These are phyloP conservation scores for Scutellaria minor DNA, from an alignment of 257 asterid genomes.

Conservation along the genomic window DNA sequence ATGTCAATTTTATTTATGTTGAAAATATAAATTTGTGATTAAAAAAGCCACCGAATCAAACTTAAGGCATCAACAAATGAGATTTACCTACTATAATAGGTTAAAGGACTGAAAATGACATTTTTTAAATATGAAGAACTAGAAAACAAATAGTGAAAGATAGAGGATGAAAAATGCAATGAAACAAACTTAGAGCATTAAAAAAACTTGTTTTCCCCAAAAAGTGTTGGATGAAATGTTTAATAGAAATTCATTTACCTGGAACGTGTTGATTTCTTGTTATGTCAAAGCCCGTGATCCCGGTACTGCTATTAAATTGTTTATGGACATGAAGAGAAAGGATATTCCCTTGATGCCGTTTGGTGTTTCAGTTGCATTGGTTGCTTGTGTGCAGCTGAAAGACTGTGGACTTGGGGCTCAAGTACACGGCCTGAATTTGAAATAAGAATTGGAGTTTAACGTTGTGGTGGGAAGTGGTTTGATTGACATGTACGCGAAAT, in stretches of 20 bases:
- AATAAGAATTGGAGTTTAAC: slow-evolving; percentile 45
- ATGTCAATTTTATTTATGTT: too few relatives aligned
- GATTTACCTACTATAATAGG: too few relatives aligned
- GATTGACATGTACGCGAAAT: slow-evolving; percentile 65
- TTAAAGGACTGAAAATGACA: too few relatives aligned
- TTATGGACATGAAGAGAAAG: slow-evolving; percentile 50
- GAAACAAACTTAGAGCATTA: too few relatives aligned
- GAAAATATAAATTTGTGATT: too few relatives aligned
- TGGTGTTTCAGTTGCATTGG: slow-evolving; percentile 52
- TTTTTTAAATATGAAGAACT: too few relatives aligned
- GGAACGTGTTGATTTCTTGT: slow-evolving; percentile 62
- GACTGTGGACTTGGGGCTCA: slow-evolving; percentile 54
- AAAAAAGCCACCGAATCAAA: too few relatives aligned
- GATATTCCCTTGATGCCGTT: slow-evolving; percentile 45
- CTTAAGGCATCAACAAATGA: too few relatives aligned
- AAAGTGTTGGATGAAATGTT: slow-evolving; percentile 64
- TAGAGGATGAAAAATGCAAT: too few relatives aligned
- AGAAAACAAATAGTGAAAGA: too few relatives aligned
- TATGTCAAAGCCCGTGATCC: slow-evolving; percentile 45
- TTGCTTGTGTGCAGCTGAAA: slow-evolving; percentile 54
- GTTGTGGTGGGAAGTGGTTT: slow-evolving; percentile 64
- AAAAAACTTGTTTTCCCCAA: slow-evolving; percentile 18
- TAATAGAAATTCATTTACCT: slow-evolving; percentile 48
- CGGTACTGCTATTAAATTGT: slow-evolving; percentile 38
- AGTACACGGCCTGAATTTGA: slow-evolving; percentile 59